Conservation (phyloP, 805 yeast genomes). For the Priceomyces haplophilus region DNA sequence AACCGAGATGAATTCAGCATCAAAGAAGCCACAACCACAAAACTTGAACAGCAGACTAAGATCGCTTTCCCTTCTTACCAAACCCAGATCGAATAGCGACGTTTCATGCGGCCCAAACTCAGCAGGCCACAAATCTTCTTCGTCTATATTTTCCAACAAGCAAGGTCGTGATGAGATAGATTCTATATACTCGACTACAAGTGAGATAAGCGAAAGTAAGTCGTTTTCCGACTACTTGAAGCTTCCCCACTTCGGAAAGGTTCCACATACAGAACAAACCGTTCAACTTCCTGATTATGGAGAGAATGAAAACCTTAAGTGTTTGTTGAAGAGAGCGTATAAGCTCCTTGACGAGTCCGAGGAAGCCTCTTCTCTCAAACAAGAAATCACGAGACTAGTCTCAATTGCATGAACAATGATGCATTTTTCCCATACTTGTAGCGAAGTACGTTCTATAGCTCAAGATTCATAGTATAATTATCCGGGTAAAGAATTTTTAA, state of each 20-base stretch:
- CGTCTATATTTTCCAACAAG: conserved; percentile 13
- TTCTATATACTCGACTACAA: conserved; percentile 28
- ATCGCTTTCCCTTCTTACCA: conserved; percentile 21
- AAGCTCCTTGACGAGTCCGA: conserved; percentile 12
- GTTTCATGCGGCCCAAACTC: conserved; percentile 6
- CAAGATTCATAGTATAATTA: background rate
- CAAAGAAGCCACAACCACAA: conserved; percentile 2
- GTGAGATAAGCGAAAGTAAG: conserved; percentile 13
- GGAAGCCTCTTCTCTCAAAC: conserved; percentile 12
- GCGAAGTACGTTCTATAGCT: too few species aligned
- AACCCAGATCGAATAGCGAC: conserved; percentile 12
- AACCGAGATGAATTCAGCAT: background rate
- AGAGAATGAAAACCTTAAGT: conserved; percentile 28
- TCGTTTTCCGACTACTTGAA: conserved; percentile 21
- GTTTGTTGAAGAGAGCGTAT: conserved; percentile 26
- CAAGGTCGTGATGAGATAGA: conserved; percentile 16
- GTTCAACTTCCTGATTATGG: conserved; percentile 2
- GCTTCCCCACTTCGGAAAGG: conserved; percentile 12
- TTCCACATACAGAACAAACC: background rate
- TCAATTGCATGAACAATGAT: conserved; percentile 8
- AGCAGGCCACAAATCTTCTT: conserved; percentile 7
- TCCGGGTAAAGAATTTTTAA: conserved; percentile 7
- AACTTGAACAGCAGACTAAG: conserved; percentile 31
- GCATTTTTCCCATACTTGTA: too few species aligned
- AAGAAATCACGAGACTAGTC: conserved; percentile 11